Conservation (phyloP, 768 basidiomycete species). For the Austroboletus festivus region DNA sequence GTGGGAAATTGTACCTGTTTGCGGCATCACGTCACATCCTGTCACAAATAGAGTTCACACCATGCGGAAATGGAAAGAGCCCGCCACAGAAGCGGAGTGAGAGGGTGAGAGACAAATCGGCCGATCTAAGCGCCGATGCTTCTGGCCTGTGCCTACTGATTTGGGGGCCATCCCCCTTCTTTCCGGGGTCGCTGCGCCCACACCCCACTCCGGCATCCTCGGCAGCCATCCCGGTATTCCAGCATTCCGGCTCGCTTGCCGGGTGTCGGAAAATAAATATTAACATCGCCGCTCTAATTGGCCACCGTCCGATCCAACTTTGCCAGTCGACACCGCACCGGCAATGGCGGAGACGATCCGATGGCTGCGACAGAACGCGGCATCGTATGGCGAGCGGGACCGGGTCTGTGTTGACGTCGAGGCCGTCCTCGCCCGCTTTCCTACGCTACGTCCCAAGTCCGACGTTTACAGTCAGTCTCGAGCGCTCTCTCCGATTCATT, state of each 20-base stretch:
- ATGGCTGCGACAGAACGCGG: slow-evolving; percentile 68
- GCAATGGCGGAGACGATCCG: slow-evolving; percentile 36
- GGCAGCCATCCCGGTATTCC: too few species aligned
- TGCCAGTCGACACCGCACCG: too few species aligned
- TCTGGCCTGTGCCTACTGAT: not conserved
- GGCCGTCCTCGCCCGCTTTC: slow-evolving; percentile 48
- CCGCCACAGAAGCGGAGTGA: slow-evolving; percentile 48
- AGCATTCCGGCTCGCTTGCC: not conserved
- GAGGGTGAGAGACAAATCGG: slow-evolving; percentile 20
- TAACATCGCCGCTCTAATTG: slow-evolving; percentile 14
- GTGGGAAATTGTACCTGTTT: slow-evolving; percentile 19
- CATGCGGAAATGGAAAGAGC: slow-evolving; percentile 44
- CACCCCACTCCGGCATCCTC: too few species aligned
- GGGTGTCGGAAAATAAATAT: slow-evolving; percentile 3
- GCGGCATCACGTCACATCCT: slow-evolving; percentile 11
- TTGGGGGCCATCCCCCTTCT: slow-evolving; percentile 14
- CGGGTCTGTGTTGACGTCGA: slow-evolving; percentile 65
- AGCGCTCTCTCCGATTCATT: slow-evolving; percentile 1
- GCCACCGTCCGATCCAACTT: not conserved
- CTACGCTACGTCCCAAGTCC: slow-evolving; percentile 69
- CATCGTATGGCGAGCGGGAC: slow-evolving; percentile 52
- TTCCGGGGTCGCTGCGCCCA: slow-evolving; percentile 6
- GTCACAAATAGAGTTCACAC: slow-evolving; percentile 26
- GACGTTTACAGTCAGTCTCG: slow-evolving; percentile 66
- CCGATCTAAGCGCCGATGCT: slow-evolving; percentile 23